A percentile compares a stretch with the other conserved stretches of the same genome.
These are phyloP conservation scores for Phytophthora parvispora DNA, from an alignment of 352 stramenopile species.

Conservation along the genomic window DNA sequence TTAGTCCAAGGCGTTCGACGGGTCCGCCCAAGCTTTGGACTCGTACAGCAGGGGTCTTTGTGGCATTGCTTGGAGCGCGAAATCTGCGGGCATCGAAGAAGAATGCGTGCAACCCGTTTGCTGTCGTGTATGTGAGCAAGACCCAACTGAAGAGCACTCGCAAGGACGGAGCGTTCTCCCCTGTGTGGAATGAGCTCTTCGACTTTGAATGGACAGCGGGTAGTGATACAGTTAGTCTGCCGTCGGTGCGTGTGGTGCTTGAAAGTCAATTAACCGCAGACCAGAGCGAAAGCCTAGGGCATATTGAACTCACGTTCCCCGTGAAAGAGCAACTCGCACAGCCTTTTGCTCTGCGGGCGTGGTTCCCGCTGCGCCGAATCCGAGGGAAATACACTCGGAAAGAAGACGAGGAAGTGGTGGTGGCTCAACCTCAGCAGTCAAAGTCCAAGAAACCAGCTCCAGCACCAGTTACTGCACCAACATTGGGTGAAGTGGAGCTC, in stretches of 20 bases:
- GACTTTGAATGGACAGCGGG: constrained; percentile 71
- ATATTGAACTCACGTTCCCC: constrained; percentile 58
- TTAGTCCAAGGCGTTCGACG: constrained; percentile 4
- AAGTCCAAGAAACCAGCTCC: constrained; percentile 19
- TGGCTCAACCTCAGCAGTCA: not conserved
- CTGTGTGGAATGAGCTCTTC: constrained; percentile 84
- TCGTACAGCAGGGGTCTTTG: constrained; percentile 52
- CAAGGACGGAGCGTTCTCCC: constrained; percentile 70
- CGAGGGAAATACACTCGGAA: constrained; percentile 32
- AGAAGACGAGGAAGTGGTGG: constrained; percentile 19
- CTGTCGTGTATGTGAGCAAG: constrained; percentile 64
- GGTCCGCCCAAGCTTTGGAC: constrained; percentile 64
- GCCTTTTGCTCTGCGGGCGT: constrained; percentile 56
- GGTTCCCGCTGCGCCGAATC: constrained; percentile 58
- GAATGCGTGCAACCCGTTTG: constrained; percentile 81
- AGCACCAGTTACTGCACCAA: not conserved
- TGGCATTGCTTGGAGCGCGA: constrained; percentile 59
- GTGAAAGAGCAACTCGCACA: constrained; percentile 17
- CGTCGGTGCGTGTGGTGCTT: constrained; percentile 50
- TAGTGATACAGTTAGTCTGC: constrained; percentile 6
- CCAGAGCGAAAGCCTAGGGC: constrained; percentile 74
- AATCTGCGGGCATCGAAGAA: constrained; percentile 71
- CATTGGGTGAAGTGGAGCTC: constrained; percentile 65
- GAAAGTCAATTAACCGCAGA: constrained; percentile 77
- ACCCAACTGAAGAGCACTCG: constrained; percentile 69